A percentile compares a stretch with the other conserved stretches of the same genome.
Evolutionary conservation across 164 flowering plant genomes (phyloP).

Genomic region (Piper betle): DNA sequence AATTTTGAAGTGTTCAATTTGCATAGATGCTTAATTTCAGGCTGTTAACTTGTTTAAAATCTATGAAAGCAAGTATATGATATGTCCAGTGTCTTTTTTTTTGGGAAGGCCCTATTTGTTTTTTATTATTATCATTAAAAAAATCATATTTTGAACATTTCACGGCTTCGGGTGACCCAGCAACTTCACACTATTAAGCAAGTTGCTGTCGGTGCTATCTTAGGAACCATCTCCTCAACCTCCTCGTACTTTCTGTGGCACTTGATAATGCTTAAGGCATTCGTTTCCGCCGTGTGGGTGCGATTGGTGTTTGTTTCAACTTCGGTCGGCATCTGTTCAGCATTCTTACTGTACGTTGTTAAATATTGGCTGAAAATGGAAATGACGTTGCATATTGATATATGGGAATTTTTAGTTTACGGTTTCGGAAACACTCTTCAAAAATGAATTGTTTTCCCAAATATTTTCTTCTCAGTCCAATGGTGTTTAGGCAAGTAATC

Average conservation of each 20-base stretch:
- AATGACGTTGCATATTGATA: neutral
- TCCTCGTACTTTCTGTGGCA: slow-evolving; percentile 70
- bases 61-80: no score
- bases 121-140: neutral
- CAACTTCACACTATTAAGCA: slow-evolving; percentile 58
- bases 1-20: no score
- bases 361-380: slow-evolving; percentile 42
- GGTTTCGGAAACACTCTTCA: no score
- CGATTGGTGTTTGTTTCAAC: slow-evolving; percentile 28
- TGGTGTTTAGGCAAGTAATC: no score
- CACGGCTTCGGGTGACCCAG: slow-evolving; percentile 86
- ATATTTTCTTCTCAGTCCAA: no score
- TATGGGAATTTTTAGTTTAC: slow-evolving; percentile 16
- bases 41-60: no score
- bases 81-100: no score
- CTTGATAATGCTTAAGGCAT: slow-evolving; percentile 35
- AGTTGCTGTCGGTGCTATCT: slow-evolving; percentile 59
- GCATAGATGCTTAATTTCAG: no score
- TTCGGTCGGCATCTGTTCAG: slow-evolving; percentile 25
- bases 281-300: slow-evolving; percentile 42
- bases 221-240: slow-evolving; percentile 44
- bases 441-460: no score
- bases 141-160: slow-evolving; percentile 27
- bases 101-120: neutral
- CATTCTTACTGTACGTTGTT: slow-evolving; percentile 35